Percentiles rank a stretch among this genome's conserved stretches.
Evolutionary conservation across 495 filamentous ascomycete genomes (phyloP).

Genomic region (Tuber aestivum): DNA sequence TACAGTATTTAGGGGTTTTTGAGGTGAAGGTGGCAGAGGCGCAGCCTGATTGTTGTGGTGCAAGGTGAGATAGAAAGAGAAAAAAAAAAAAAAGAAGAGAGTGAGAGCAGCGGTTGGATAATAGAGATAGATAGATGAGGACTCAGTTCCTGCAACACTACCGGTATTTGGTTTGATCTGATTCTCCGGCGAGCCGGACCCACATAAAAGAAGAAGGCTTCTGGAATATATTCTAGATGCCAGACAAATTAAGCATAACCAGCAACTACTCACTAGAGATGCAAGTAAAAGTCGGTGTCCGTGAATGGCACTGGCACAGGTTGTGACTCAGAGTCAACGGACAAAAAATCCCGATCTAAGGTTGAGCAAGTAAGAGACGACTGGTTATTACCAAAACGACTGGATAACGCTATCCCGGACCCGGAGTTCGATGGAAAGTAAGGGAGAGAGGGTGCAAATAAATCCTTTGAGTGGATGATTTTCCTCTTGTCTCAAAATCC

Average conservation of each 20-base stretch:
- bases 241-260: constrained; percentile 39
- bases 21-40: constrained; percentile 26
- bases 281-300: constrained; percentile 29
- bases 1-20: constrained; percentile 18
- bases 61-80: not conserved
- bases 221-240: constrained; percentile 4
- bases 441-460: constrained; percentile 15
- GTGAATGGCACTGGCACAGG: constrained; percentile 26
- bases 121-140: not conserved
- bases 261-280: constrained; percentile 29
- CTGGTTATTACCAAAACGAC: constrained; percentile 26
- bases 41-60: constrained; percentile 23
- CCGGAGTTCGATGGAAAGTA: constrained; percentile 19
- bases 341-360: constrained; percentile 27
- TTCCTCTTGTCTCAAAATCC: constrained; percentile 22
- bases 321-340: constrained; percentile 31
- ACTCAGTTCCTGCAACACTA: not conserved
- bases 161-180: not conserved
- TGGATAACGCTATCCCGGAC: constrained; percentile 26
- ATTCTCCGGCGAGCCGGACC: not conserved
- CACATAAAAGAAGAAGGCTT: constrained; percentile 6
- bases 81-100: not conserved
- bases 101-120: not conserved
- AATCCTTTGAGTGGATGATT: constrained; percentile 6
- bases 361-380: constrained; percentile 24